Conservation (phyloP, 345 rosid genomes). For the Linum usitatissimum region DNA sequence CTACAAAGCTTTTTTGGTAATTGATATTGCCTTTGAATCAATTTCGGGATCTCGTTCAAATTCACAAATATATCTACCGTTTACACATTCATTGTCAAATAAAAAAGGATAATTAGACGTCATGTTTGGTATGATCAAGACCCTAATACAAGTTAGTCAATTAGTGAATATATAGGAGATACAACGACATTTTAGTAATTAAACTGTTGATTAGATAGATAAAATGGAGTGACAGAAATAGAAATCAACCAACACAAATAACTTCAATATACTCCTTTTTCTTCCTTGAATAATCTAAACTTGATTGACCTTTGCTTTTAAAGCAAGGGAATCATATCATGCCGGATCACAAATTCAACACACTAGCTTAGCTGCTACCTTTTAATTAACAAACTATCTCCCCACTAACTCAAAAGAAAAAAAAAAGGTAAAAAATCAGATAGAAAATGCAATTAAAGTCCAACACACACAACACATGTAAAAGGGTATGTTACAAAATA, state of each 20-base stretch:
- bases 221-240: neutral
- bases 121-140: no score
- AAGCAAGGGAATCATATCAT: constrained; percentile 25
- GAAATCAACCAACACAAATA: neutral
- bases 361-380: constrained; percentile 21
- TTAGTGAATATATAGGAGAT: no score
- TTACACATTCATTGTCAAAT: neutral
- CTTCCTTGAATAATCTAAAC: constrained; percentile 7
- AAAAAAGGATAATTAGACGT: no score
- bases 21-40: neutral
- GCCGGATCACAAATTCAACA: constrained; percentile 30
- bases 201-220: neutral
- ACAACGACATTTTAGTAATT: no score
- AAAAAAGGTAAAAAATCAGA: neutral
- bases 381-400: constrained; percentile 22
- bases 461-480: constrained; percentile 50
- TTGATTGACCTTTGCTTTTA: constrained; percentile 28
- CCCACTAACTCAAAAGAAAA: constrained; percentile 7
- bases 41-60: no score
- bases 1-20: neutral
- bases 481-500: constrained; percentile 47
- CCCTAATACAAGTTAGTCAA: no score
- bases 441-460: constrained; percentile 13
- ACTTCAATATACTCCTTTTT: constrained; percentile 14
- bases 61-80: neutral